These are phyloP conservation scores for Cryptococcus sp. DNA, from an alignment of 1,284 basidiomycete species.

Conservation along the genomic window DNA sequence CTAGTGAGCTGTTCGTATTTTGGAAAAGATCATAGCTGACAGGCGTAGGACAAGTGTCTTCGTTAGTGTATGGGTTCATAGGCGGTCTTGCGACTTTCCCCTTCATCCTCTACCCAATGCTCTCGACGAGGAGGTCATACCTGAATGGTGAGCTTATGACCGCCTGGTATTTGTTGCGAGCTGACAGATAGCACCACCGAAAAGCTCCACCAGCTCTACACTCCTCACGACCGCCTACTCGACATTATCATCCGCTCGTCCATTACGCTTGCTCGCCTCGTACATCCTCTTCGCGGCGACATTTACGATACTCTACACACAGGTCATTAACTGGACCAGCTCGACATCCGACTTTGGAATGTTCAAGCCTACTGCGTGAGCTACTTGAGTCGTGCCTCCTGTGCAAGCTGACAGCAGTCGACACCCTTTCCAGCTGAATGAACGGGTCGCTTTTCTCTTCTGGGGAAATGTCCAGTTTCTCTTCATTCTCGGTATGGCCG, in stretches of 20 bases:
- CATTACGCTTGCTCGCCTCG: slow-evolving; percentile 16
- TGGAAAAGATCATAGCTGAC: background rate
- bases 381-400: background rate
- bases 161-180: too few species aligned
- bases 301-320: slow-evolving; percentile 16
- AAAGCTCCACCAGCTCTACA: slow-evolving; percentile 10
- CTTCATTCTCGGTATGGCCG: slow-evolving; percentile 20
- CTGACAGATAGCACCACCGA: too few species aligned
- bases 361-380: slow-evolving; percentile 19
- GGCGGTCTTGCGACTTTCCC: slow-evolving; percentile 14
- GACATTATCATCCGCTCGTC: slow-evolving; percentile 14
- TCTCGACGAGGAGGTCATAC: slow-evolving; percentile 11
- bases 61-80: background rate
- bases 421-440: slow-evolving; percentile 41
- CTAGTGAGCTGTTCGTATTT: background rate
- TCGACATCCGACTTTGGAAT: slow-evolving; percentile 15
- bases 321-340: slow-evolving; percentile 8
- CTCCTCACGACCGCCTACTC: slow-evolving; percentile 11
- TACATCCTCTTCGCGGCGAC: slow-evolving; percentile 18
- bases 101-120: slow-evolving; percentile 47
- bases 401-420: slow-evolving; percentile 16
- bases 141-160: too few species aligned
- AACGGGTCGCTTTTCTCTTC: slow-evolving; percentile 39
- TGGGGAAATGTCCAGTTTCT: slow-evolving; percentile 24
- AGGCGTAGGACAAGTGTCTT: background rate